phyloP scores from a whole-genome alignment of 1,284 basidiomycete genomes.

The Kwoniella shivajii region DNA sequence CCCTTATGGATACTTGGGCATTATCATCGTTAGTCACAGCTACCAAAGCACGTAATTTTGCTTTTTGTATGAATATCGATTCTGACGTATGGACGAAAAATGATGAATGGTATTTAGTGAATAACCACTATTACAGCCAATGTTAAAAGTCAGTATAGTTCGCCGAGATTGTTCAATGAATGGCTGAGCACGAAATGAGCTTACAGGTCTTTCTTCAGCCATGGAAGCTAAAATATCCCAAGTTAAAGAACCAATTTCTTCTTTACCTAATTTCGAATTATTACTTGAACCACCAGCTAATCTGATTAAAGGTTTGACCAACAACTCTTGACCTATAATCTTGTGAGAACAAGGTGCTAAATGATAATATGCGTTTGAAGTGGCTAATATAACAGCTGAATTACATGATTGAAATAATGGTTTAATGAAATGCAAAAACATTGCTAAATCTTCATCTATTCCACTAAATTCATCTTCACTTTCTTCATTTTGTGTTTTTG shows the following conservation, averaged over 20 bases:
- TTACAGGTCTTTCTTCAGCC: constrained; percentile 64
- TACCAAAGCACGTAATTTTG: constrained; percentile 73
- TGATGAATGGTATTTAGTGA: constrained; percentile 63
- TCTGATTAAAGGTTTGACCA: constrained; percentile 46
- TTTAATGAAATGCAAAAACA: constrained; percentile 72
- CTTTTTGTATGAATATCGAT: constrained; percentile 64
- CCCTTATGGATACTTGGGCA: constrained; percentile 68
- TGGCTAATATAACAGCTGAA: constrained; percentile 78
- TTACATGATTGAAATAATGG: constrained; percentile 82
- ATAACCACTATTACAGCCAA: constrained; percentile 61
- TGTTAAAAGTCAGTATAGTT: too few relatives aligned
- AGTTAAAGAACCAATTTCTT: constrained; percentile 70
- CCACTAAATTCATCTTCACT: constrained; percentile 62
- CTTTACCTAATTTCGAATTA: constrained; percentile 29
- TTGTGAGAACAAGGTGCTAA: constrained; percentile 60
- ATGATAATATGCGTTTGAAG: constrained; percentile 72
- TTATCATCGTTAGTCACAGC: constrained; percentile 68
- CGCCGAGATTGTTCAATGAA: neutral
- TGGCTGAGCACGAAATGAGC: constrained; percentile 42
- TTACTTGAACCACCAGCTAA: constrained; percentile 39
- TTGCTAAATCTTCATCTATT: constrained; percentile 65
- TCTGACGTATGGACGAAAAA: constrained; percentile 74
- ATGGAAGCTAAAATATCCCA: constrained; percentile 71
- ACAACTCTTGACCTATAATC: constrained; percentile 38
- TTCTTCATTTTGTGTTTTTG: constrained; percentile 17